Percentiles rank a stretch among this genome's conserved stretches.
Conservation (phyloP, 208 protist species). For the Willaertia magna region DNA sequence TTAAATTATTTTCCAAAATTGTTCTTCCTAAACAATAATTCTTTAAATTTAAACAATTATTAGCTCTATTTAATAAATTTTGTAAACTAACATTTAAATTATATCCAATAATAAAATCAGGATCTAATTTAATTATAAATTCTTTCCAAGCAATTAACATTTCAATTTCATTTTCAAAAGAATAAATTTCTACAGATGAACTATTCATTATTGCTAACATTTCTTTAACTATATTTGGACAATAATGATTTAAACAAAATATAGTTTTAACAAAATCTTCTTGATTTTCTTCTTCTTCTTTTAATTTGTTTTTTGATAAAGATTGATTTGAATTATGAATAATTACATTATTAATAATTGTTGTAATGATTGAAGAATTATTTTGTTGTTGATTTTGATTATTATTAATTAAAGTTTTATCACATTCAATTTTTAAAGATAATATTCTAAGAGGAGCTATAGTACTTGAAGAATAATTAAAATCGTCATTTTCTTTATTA, state of each 20-base stretch:
- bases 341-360: slow-evolving; percentile 91
- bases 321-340: no score
- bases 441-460: slow-evolving; percentile 96
- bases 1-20: slow-evolving; percentile 64
- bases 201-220: no score
- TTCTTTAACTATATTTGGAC: slow-evolving; percentile 81
- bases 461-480: no score
- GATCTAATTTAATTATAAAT: slow-evolving; percentile 67
- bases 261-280: slow-evolving; percentile 46
- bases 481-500: no score
- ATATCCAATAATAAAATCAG: slow-evolving; percentile 93
- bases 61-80: slow-evolving; percentile 91
- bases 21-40: slow-evolving; percentile 74
- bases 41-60: slow-evolving; percentile 61
- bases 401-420: no score
- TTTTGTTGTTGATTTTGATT: slow-evolving; percentile 95
- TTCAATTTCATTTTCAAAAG: slow-evolving; percentile 78
- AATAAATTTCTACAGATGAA: slow-evolving; percentile 76
- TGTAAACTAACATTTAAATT: slow-evolving; percentile 99
- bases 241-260: slow-evolving; percentile 85
- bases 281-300: background rate
- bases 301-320: no score
- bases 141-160: slow-evolving; percentile 75
- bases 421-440: slow-evolving; percentile 98
- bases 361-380: slow-evolving; percentile 96